Conservation (phyloP, 2,329 filamentous ascomycete genomes). For the Beauveria varroae region DNA sequence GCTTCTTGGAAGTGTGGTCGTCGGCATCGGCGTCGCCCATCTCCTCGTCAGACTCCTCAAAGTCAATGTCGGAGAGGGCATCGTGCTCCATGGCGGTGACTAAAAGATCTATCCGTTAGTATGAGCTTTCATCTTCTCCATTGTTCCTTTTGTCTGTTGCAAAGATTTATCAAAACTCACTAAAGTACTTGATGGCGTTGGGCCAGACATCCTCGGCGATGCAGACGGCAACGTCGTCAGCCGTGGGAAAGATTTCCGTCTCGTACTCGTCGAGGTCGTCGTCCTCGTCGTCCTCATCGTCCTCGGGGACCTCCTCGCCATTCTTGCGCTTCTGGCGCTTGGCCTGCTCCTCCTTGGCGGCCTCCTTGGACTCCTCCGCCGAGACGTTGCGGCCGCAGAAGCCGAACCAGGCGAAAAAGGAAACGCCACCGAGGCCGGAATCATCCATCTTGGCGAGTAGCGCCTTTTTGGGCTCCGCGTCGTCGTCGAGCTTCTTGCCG, state of each 20-base stretch:
- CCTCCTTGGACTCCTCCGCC: constrained; percentile 62
- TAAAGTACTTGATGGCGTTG: constrained; percentile 83
- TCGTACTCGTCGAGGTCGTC: constrained; percentile 56
- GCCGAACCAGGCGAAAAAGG: constrained; percentile 88
- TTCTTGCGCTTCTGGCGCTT: constrained; percentile 40
- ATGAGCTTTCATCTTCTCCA: background rate
- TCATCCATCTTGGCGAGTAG: constrained; percentile 49
- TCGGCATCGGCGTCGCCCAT: constrained; percentile 30
- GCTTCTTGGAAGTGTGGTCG: constrained; percentile 33
- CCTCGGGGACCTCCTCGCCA: constrained; percentile 43
- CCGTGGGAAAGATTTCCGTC: constrained; percentile 80
- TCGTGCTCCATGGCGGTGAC: constrained; percentile 57
- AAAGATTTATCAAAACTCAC: constrained; percentile 47
- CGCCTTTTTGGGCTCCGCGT: constrained; percentile 40
- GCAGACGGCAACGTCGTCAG: constrained; percentile 72
- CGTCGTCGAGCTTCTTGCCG: constrained; percentile 27
- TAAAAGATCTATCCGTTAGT: constrained; percentile 13
- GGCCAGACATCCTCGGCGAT: constrained; percentile 87
- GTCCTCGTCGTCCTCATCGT: constrained; percentile 50
- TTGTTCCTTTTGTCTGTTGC: background rate
- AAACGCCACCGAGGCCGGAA: constrained; percentile 56
- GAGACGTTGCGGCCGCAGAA: constrained; percentile 64
- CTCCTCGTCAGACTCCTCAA: constrained; percentile 44
- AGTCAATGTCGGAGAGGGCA: constrained; percentile 60
- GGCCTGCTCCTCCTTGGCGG: constrained; percentile 53